Base-by-base conservation (phyloP, 805 yeast genomes). In the Debaryomyces tyrocola region DNA sequence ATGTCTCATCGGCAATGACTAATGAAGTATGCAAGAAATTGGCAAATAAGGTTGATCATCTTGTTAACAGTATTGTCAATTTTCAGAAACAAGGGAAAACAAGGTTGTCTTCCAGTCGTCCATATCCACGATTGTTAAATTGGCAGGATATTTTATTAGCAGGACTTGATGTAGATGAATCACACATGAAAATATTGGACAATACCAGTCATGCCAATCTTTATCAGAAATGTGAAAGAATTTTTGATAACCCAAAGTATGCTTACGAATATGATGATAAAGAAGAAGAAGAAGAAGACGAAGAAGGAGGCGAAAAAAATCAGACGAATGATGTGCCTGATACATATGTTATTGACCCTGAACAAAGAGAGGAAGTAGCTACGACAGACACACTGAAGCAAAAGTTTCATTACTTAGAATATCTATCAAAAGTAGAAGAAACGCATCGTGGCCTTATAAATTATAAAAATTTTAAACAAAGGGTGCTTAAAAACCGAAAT, bases 111-210 rank as follows among this genome's bases (percentile, higher is more conserved):
- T 41, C 41, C 10, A 36, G 20, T 11, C 40, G 44, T 27, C 41
- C 41, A 15, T 44, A 37, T 20, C 9, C 37, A 5, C 43, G 51
- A 8, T 33, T 49, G 15, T 33, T 42, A 21, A 55, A 47, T 11
- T 69, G 74, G 74, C 67, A 62, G 38, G 64, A 66, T 34, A 50
- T 67, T 2, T 43, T 69, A 6, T 39, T 58, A 9, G 59, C 66
- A 10, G 62, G 59, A 1, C 29, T 63, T 14, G 47, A 49, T 17
- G 41, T 49, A 4, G 58, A 54, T 7, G 51, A 51, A 12, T n/a
- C 47, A n/a, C 45, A 51, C 3, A 37, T 51, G 9, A 24, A 29
- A 11, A 20, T 11, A 5, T 37, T 49, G 14, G 44, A 54, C 14
- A 46, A 48, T 1, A 47, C 40, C 0, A 15, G 45, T 12, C 53